A percentile compares a stretch with the other conserved stretches of the same genome.
Evolutionary conservation across 2,329 filamentous ascomycete genomes (phyloP).

Genomic region (Sporothrix curviconia): DNA sequence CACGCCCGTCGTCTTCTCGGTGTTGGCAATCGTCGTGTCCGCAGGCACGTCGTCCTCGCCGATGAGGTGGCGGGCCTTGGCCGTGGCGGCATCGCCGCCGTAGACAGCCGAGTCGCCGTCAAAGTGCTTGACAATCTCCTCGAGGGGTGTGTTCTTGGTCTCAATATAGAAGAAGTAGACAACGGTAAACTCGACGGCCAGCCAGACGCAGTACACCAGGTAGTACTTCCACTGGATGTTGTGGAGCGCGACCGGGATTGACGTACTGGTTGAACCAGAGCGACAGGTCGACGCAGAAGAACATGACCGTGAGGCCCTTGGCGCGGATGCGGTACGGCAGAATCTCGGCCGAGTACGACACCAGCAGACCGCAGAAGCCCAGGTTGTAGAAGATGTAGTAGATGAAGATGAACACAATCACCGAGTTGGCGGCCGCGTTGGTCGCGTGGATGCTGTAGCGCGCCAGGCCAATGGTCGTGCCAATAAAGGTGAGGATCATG

Average conservation of each 20-base stretch:
- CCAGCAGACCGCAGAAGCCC: constrained; percentile 23
- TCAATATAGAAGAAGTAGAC: constrained; percentile 82
- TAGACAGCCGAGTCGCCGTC: constrained; percentile 16
- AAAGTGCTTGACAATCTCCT: constrained; percentile 18
- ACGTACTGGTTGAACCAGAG: constrained; percentile 33
- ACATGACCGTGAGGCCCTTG: constrained; percentile 38
- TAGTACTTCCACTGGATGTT: constrained; percentile 37
- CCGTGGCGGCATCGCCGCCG: constrained; percentile 15
- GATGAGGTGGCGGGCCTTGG: constrained; percentile 17
- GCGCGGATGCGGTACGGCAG: constrained; percentile 25
- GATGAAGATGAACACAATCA: constrained; percentile 25
- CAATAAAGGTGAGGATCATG: constrained; percentile 23
- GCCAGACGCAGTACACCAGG: constrained; percentile 38
- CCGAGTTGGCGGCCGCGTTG: constrained; percentile 24
- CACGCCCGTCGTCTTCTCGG: constrained; percentile 14
- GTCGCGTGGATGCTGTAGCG: constrained; percentile 16
- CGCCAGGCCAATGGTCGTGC: constrained; percentile 22
- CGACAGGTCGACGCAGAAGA: constrained; percentile 36
- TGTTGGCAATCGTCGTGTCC: background rate
- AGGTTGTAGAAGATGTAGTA: constrained; percentile 25
- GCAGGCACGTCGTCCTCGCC: constrained; percentile 11
- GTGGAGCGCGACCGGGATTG: constrained; percentile 37
- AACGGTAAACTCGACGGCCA: constrained; percentile 37
- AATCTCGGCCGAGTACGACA: constrained; percentile 25
- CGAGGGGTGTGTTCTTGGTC: constrained; percentile 46